A percentile compares a stretch with the other conserved stretches of the same genome.
Conservation (phyloP, 2,329 filamentous ascomycete genomes). For the Nothophoma quercina region DNA sequence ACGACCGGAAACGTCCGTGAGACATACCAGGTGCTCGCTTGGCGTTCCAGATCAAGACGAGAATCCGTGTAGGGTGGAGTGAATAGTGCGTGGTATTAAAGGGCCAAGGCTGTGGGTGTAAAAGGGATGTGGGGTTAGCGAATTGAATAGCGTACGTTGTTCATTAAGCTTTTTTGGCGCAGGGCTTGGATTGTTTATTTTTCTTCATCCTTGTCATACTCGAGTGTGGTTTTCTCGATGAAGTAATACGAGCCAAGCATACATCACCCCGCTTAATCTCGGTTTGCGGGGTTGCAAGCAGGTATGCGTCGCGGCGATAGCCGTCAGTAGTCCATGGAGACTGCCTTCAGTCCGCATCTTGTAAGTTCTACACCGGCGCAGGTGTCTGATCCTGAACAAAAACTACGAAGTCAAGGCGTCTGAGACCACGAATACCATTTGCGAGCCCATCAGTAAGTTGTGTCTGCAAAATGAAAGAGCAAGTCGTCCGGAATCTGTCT, state of each 20-base stretch:
- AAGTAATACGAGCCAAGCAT: constrained; percentile 14
- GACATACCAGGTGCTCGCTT: neutral
- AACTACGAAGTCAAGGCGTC: no score
- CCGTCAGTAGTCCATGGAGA: no score
- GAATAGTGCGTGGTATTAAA: constrained; percentile 26
- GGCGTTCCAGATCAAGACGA: constrained; percentile 9
- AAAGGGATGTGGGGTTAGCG: constrained; percentile 26
- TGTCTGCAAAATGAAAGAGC: no score
- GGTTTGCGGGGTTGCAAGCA: constrained; percentile 22
- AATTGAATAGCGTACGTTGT: constrained; percentile 14
- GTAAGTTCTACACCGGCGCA: no score
- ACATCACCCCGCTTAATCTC: constrained; percentile 25
- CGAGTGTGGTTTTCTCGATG: constrained; percentile 10
- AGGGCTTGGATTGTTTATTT: constrained; percentile 28
- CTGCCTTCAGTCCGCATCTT: no score
- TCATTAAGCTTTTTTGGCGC: constrained; percentile 22
- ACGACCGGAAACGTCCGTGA: neutral
- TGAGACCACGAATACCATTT: no score
- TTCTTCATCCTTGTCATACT: constrained; percentile 4
- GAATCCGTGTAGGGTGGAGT: constrained; percentile 20
- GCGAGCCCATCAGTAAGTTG: no score
- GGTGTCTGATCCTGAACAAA: no score
- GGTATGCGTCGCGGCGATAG: no score
- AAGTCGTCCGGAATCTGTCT: no score
- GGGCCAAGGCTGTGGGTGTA: constrained; percentile 20